Base-by-base conservation (phyloP, 345 rosid species). In the Geranium rotundifolium region DNA sequence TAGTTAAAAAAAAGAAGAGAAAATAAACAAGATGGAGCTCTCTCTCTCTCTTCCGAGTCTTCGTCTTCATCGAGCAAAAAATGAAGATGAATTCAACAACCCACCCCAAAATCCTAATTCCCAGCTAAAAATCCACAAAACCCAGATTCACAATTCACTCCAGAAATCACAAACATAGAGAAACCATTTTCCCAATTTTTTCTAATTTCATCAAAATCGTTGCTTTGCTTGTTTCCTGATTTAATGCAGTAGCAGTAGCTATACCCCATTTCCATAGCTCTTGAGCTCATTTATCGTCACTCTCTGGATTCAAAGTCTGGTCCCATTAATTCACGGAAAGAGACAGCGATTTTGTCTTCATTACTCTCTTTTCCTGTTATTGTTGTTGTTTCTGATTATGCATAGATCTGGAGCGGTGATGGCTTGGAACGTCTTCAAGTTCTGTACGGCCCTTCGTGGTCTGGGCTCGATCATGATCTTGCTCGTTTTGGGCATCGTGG, bases 361-460 rank as follows among this genome's bases (percentile, higher is more conserved):
- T 14, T 9, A 12, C 16, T 20, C n/a, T 41, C 54, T 57, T 19
- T 55, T 18, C 19, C 19, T 52, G 65, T 17, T 23, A 23, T 23
- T 49, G 49, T 59, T 71, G 55, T 31, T 58, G 67, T 63, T 18
- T 64, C 59, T 66, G 63, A 79, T 58, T 73, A 92, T 89, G 98
- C 95, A 87, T 73, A 90, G 96, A 89, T 89, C 98, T 74, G 95
- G 97, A 46, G 85, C 82, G 66, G 67, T 83, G 62, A 93, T 93
- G 99, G 99, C 99, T 29, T 93, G 99, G 99, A 90, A 93, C 79
- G 97, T 93, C 61, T 93, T 93, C 84, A 88, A 79, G 69, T 90
- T 93, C 71, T 93, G 99, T 69, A 90, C 97, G 15, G 96, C 95
- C 64, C 73, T 90, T 58, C 79, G 97, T 18, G 96, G 96, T 62